A percentile compares a stretch with the other conserved stretches of the same genome.
These are phyloP conservation scores for Eucalyptus sp. DNA, from an alignment of 345 rosid species.

Conservation along the genomic window DNA sequence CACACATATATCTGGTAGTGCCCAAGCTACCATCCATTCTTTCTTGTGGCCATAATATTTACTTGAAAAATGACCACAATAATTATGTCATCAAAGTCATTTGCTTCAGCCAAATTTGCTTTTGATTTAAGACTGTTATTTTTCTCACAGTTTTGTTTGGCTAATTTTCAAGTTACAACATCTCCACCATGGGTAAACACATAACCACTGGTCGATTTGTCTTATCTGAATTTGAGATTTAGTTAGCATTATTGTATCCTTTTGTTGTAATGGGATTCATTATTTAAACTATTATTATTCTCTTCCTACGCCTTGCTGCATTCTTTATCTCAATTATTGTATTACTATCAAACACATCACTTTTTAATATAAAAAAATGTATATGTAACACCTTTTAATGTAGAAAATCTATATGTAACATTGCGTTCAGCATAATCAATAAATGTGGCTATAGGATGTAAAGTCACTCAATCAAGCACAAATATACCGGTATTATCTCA, in stretches of 20 bases:
- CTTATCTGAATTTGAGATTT: not conserved
- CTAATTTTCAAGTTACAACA: not conserved
- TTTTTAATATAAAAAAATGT: no score
- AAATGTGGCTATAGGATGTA: not conserved
- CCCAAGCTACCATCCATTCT: no score
- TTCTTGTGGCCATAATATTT: not conserved
- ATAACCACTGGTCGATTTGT: not conserved
- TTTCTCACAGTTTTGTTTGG: not conserved
- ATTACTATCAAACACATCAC: not conserved
- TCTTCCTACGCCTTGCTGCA: not conserved
- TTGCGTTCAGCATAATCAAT: not conserved
- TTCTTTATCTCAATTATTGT: not conserved
- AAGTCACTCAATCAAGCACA: not conserved
- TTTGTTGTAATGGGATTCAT: no score
- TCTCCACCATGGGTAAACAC: not conserved
- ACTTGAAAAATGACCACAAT: not conserved
- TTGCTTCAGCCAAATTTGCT: not conserved
- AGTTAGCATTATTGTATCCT: not conserved
- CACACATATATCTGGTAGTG: no score
- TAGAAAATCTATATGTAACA: not conserved
- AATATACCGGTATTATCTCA: not conserved
- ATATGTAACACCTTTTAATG: no score
- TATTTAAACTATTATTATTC: no score
- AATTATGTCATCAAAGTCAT: no score
- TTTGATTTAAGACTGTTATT: not conserved